phyloP scores from a whole-genome alignment of 768 basidiomycete species.

The Leccinum longicurvipes region DNA sequence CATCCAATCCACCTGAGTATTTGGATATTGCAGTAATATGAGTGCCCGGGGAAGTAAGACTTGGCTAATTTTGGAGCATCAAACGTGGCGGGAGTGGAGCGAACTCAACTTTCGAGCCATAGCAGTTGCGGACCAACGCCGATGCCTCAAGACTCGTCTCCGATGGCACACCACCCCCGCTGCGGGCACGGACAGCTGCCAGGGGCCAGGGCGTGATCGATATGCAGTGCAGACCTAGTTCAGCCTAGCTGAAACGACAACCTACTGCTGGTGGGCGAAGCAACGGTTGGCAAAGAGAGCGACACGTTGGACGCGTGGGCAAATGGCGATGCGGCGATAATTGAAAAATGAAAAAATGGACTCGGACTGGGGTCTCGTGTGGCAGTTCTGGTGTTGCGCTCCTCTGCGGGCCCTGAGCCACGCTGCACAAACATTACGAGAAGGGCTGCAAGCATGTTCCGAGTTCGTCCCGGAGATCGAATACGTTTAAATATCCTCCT shows the following conservation, averaged over 20 bases:
- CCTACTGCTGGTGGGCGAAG: background rate
- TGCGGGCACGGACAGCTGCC: background rate
- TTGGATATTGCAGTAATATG: slow-evolving; percentile 2
- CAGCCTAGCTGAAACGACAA: slow-evolving; percentile 1
- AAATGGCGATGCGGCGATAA: slow-evolving; percentile 16
- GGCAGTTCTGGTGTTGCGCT: slow-evolving; percentile 5
- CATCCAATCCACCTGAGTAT: background rate
- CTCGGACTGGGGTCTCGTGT: slow-evolving; percentile 3
- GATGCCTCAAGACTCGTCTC: slow-evolving; percentile 28
- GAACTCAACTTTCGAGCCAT: background rate
- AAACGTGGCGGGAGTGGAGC: slow-evolving; percentile 12
- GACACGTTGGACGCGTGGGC: slow-evolving; percentile 6
- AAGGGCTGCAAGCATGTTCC: background rate
- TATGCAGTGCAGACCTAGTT: background rate
- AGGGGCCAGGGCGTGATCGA: slow-evolving; percentile 13
- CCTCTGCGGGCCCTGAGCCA: slow-evolving; percentile 9
- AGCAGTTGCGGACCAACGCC: slow-evolving; percentile 14
- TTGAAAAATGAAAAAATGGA: slow-evolving; percentile 16
- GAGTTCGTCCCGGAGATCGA: slow-evolving; percentile 1
- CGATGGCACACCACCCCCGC: slow-evolving; percentile 6
- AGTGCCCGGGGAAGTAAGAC: slow-evolving; percentile 14
- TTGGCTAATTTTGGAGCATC: background rate
- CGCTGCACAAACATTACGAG: slow-evolving; percentile 3
- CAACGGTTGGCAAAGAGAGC: slow-evolving; percentile 1
- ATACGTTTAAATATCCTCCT: slow-evolving; percentile 14